Evolutionary conservation across 805 yeast species (phyloP), one percentile per base, ranked within the genome.

Genomic region (Lachancea dasiensis): DNA sequence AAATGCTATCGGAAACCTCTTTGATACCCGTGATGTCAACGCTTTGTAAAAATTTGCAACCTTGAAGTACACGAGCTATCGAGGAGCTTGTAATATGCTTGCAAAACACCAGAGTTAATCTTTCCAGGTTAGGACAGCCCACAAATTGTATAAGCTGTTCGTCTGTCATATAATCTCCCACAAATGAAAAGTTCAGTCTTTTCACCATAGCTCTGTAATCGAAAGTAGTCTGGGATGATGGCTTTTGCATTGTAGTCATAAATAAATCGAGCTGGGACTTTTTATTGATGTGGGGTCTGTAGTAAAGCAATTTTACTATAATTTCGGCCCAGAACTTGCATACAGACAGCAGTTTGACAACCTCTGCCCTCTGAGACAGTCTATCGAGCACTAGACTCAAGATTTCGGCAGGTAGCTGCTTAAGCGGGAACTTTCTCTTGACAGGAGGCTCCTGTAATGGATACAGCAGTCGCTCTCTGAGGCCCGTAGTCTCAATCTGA

Each of bases 81-180:
- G 86, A 76, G 5, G 36, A 49, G 46, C 79, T 76, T 0, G 83
- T 63, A 18, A 90, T 61, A 41, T 73, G 69, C 16, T 77, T 68
- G 60, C 97, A 89, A 52, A 83, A 82, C 8, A 87, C 87, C 33
- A 90, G 66, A 0, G 96, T 86, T 36, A 92, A 69, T 47, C 97
- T 71, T 61, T 90, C 97, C 50, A 92, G 65, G 50, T 82, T 80
- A 5, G 71, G 69, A 54, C 95, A 85, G 3, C 82, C 83, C 26
- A 71, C 67, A 54, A 85, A 79, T 32, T 74, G 61, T 14, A 64
- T 51, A 40, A 90, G 64, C 40, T 79, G 72, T 5, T 70, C 70
- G 61, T 86, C 90, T 37, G 74, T 75, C 24, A 86, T 79, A 34
- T 70, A 56, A 39, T 72, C 75, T 5, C 87, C 79, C 48, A 87